Conservation (phyloP, 2,329 filamentous ascomycete genomes). For the Ophiocordyceps unilateralis region DNA sequence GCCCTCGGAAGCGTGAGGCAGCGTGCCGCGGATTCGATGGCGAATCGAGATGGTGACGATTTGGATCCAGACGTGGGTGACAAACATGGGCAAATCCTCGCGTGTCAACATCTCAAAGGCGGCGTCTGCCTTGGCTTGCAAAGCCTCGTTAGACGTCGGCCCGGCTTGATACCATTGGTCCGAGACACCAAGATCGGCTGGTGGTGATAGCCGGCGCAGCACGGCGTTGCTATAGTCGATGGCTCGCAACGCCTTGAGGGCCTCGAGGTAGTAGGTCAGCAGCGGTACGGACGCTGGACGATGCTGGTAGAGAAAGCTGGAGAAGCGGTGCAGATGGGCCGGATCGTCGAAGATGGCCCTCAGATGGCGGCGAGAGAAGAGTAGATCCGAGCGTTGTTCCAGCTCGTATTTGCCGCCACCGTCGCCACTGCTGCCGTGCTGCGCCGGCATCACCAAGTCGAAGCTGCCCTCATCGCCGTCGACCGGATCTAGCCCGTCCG, state of each 20-base stretch:
- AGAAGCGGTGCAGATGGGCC: conserved; percentile 45
- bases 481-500: conserved; percentile 18
- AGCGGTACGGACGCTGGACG: conserved; percentile 47
- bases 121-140: conserved; percentile 43
- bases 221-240: conserved; percentile 52
- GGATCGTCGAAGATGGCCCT: conserved; percentile 48
- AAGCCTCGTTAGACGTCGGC: conserved; percentile 33
- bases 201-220: conserved; percentile 3
- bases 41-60: conserved; percentile 51
- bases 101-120: conserved; percentile 46
- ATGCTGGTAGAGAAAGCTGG: conserved; percentile 42
- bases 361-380: conserved; percentile 51
- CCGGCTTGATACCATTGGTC: conserved; percentile 3
- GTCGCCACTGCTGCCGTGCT: conserved; percentile 1
- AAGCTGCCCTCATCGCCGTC: conserved; percentile 20
- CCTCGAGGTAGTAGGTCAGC: conserved; percentile 55
- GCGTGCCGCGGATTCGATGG: conserved; percentile 46
- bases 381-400: conserved; percentile 43
- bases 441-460: conserved; percentile 13
- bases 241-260: conserved; percentile 51
- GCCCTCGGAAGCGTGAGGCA: conserved; percentile 53
- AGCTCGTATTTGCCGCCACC: conserved; percentile 25
- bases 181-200: conserved; percentile 4
- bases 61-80: conserved; percentile 50
- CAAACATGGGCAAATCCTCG: conserved; percentile 54